Conservation (phyloP, 2,329 filamentous ascomycete genomes). For the Shiraia sp. region DNA sequence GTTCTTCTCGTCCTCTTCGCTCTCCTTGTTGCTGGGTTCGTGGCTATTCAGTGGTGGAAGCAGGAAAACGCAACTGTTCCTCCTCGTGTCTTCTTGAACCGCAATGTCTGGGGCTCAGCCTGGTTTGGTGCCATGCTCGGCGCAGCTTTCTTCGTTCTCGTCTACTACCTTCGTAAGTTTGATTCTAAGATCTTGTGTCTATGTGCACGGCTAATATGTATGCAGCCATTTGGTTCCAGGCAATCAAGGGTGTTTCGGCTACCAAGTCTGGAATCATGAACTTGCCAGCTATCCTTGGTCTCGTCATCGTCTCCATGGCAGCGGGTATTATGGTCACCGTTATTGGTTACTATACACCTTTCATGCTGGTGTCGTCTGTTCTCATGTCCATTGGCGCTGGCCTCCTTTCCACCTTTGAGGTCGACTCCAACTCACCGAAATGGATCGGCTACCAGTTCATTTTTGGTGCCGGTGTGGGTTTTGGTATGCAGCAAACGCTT, state of each 20-base stretch:
- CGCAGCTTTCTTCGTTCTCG: constrained; percentile 50
- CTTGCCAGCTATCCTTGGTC: constrained; percentile 51
- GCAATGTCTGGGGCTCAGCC: constrained; percentile 49
- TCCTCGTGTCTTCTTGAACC: constrained; percentile 51
- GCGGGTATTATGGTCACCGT: constrained; percentile 45
- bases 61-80: constrained; percentile 52
- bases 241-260: constrained; percentile 52
- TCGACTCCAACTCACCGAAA: constrained; percentile 41
- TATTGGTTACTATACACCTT: constrained; percentile 56
- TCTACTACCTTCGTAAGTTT: constrained; percentile 49
- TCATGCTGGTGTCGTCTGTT: constrained; percentile 49
- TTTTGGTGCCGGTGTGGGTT: constrained; percentile 49
- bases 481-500: constrained; percentile 54
- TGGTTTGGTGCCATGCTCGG: constrained; percentile 49
- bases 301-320: constrained; percentile 50
- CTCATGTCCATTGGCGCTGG: constrained; percentile 53
- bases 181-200: not conserved
- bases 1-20: constrained; percentile 51
- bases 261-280: constrained; percentile 55
- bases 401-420: constrained; percentile 49
- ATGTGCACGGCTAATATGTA: constrained; percentile 11
- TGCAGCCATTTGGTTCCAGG: constrained; percentile 54
- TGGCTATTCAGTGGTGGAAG: constrained; percentile 49
- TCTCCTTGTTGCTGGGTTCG: constrained; percentile 49
- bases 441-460: constrained; percentile 49